Percentiles rank a stretch among this genome's conserved stretches.
Evolutionary conservation across 2,329 filamentous ascomycete genomes (phyloP).

Genomic region (Cercospora citrullina): DNA sequence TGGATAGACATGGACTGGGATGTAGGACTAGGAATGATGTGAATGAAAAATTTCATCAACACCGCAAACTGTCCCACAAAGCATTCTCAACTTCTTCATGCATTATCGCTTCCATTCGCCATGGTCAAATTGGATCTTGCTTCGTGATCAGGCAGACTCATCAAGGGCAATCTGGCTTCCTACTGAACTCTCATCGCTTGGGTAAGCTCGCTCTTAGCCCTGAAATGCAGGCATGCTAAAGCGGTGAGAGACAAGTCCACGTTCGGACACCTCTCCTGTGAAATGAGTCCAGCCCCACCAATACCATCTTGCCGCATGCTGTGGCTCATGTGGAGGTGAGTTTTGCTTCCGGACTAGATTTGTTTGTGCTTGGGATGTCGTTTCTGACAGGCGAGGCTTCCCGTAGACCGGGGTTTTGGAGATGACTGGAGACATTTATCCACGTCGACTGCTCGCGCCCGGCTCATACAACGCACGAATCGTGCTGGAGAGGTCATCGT

Average conservation of each 20-base stretch:
- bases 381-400: not conserved
- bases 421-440: not conserved
- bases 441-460: not conserved
- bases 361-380: not conserved
- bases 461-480: not conserved
- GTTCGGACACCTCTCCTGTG: not conserved
- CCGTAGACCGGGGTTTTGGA: not conserved
- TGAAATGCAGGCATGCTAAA: not conserved
- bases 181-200: not conserved
- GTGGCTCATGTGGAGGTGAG: not conserved
- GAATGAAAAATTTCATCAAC: not conserved
- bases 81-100: not conserved
- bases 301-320: not conserved
- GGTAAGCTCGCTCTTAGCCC: not conserved
- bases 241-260: not conserved
- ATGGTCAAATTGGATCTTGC: not conserved
- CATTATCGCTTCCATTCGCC: not conserved
- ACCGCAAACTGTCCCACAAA: not conserved
- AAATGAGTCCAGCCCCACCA: not conserved
- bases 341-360: not conserved
- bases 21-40: not conserved
- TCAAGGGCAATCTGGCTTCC: not conserved
- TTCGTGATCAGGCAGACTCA: not conserved
- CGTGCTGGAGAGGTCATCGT: not conserved
- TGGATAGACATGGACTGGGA: not conserved